Evolutionary conservation across 208 protist species (phyloP), one percentile per base, ranked within the genome.

Genomic region (Trypanosoma avium): DNA sequence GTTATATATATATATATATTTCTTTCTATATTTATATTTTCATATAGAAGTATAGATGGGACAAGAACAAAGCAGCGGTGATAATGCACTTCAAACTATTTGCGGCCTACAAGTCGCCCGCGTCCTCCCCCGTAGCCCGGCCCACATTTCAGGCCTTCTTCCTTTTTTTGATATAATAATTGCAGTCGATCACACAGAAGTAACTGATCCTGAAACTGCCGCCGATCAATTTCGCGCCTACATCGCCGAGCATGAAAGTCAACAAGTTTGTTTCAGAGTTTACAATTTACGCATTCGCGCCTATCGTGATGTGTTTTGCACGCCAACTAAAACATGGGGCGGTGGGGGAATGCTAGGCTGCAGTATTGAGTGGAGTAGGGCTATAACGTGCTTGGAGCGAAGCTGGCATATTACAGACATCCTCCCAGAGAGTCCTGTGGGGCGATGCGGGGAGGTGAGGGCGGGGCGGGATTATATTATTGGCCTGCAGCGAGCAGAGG

Each of bases 81-180:
- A 72, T 3, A 33, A 54, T 9, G n/a, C 56, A 35, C 19, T 67
- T 10, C 19, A 65, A 27, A 65, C 60, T 15, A 64, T 94, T 15
- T 61, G 81, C 17, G 91, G 91, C 27, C 89, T 96, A 52, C 88
- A 97, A 55, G 54, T 97, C 10, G 80, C 77, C 4, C 82, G 88
- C 15, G 49, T 97, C 17, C 50, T 93, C 12, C 85, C 86, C 0
- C 58, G 81, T 58, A 93, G 88, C 59, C 86, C 87, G 9, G 88
- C 91, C 1, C 79, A 92, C 53, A 50, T 68, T n/a, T 73, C 75
- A 3, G 91, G 91, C 4, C 57, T 97, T 17, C 49, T 92, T 22
- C 88, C 91, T 3, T 97, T 86, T 61, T 97, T 97, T 56, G 91
- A 97, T 73, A 81, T 97, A 33, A 90, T 97, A 53, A 81, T 71